Evolutionary conservation across 257 asterid species (phyloP).

Genomic region (Apocynum venetum): DNA sequence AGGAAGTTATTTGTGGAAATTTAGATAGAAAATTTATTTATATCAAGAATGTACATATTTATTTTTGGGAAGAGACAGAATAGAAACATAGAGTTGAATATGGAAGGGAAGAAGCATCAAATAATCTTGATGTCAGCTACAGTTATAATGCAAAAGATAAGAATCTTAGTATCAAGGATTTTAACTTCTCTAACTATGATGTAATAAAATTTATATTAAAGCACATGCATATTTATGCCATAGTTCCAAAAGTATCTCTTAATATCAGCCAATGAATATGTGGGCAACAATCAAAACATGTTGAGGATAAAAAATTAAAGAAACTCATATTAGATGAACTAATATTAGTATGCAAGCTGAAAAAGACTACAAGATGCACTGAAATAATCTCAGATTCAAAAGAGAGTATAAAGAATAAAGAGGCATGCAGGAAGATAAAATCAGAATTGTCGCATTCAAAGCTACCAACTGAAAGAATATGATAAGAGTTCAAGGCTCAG

Average conservation of each 20-base stretch:
- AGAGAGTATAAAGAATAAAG: background rate
- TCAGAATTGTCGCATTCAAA: background rate
- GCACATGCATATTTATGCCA: background rate
- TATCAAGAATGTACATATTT: background rate
- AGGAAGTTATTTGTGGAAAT: background rate
- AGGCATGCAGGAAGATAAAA: background rate
- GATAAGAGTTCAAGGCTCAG: background rate
- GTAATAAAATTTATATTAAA: background rate
- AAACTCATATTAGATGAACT: background rate
- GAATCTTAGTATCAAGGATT: background rate
- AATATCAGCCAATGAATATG: background rate
- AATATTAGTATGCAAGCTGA: background rate
- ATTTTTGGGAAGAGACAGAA: no score
- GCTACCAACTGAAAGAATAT: background rate
- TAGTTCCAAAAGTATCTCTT: background rate
- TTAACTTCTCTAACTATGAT: no score
- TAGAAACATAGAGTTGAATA: no score
- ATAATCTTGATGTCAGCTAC: background rate
- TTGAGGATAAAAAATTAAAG: background rate
- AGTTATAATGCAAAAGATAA: background rate
- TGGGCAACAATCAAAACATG: background rate
- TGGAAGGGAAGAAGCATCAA: no score
- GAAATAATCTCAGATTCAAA: background rate
- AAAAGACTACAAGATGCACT: background rate
- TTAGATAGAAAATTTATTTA: background rate